Evolutionary conservation across 768 basidiomycete genomes (phyloP).

Genomic region (Boletus sp.): DNA sequence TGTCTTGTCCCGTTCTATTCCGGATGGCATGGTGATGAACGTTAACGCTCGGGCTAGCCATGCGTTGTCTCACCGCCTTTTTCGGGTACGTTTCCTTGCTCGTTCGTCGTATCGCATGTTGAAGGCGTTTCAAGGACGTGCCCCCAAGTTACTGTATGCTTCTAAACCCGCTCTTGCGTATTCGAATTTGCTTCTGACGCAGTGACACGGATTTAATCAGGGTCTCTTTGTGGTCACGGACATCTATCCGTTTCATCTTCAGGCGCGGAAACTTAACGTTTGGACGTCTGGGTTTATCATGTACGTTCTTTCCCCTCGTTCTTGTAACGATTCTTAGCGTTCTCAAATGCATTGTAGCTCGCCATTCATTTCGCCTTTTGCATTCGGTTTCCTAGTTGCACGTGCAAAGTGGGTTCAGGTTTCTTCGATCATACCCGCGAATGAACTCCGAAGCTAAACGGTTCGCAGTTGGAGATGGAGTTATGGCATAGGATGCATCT

Average conservation of each 20-base stretch:
- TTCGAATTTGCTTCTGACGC: background rate
- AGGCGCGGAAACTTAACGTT: conserved; percentile 48
- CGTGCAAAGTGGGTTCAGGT: conserved; percentile 22
- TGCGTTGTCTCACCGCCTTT: conserved; percentile 33
- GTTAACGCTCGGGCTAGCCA: conserved; percentile 13
- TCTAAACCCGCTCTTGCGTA: background rate
- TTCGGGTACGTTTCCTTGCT: conserved; percentile 23
- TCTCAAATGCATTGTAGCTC: conserved; percentile 28
- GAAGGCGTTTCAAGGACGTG: conserved; percentile 36
- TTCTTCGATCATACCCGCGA: background rate
- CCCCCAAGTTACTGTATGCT: conserved; percentile 46
- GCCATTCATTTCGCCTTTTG: conserved; percentile 30
- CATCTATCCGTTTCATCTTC: conserved; percentile 52
- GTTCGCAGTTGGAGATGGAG: conserved; percentile 44
- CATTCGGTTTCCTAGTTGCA: conserved; percentile 29
- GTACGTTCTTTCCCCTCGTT: conserved; percentile 43
- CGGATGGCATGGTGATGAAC: background rate
- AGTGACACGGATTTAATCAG: conserved; percentile 14
- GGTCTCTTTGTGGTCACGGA: conserved; percentile 47
- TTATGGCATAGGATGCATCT: conserved; percentile 52
- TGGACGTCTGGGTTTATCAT: conserved; percentile 54
- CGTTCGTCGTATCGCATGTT: background rate
- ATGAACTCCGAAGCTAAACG: background rate
- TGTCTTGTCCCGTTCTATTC: background rate
- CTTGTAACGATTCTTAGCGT: conserved; percentile 18